These are phyloP conservation scores for Leccinum incarnatum DNA, from an alignment of 768 basidiomycete species.

Conservation along the genomic window DNA sequence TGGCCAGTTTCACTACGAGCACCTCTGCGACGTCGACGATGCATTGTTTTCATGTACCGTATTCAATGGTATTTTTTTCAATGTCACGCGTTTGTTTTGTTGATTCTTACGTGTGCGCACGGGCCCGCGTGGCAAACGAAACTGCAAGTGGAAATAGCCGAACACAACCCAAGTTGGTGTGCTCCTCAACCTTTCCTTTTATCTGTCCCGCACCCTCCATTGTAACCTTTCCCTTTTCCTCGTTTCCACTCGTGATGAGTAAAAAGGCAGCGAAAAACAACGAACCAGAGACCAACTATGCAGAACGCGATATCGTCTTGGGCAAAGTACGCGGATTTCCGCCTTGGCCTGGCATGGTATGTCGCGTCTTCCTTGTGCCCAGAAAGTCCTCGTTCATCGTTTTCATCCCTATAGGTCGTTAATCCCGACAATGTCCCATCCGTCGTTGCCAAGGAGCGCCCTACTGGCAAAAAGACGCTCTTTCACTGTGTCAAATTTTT, in stretches of 20 bases:
- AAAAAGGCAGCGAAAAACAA: slow-evolving; percentile 50
- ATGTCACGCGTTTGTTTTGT: slow-evolving; percentile 32
- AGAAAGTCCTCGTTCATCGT: slow-evolving; percentile 10
- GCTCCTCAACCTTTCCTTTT: slow-evolving; percentile 40
- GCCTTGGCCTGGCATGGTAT: slow-evolving; percentile 92
- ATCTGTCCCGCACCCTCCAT: slow-evolving; percentile 33
- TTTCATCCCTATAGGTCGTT: slow-evolving; percentile 57
- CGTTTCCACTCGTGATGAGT: slow-evolving; percentile 34
- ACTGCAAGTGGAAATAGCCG: slow-evolving; percentile 40
- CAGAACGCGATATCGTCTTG: slow-evolving; percentile 80
- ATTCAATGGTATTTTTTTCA: slow-evolving; percentile 32
- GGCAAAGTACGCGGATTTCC: slow-evolving; percentile 94
- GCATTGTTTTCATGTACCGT: slow-evolving; percentile 27
- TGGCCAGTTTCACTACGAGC: slow-evolving; percentile 18
- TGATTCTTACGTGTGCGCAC: slow-evolving; percentile 39
- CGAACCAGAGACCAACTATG: slow-evolving; percentile 50
- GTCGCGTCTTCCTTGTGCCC: slow-evolving; percentile 35
- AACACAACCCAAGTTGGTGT: slow-evolving; percentile 39
- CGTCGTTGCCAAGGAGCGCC: slow-evolving; percentile 66
- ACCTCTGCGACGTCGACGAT: slow-evolving; percentile 20
- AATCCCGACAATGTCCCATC: slow-evolving; percentile 66
- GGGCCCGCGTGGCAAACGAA: slow-evolving; percentile 40
- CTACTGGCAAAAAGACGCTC: slow-evolving; percentile 64
- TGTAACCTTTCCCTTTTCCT: slow-evolving; percentile 17
- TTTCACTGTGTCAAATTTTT: slow-evolving; percentile 86